These are phyloP conservation scores for Solanum gracilifrons DNA, from an alignment of 257 asterid genomes.

Conservation along the genomic window DNA sequence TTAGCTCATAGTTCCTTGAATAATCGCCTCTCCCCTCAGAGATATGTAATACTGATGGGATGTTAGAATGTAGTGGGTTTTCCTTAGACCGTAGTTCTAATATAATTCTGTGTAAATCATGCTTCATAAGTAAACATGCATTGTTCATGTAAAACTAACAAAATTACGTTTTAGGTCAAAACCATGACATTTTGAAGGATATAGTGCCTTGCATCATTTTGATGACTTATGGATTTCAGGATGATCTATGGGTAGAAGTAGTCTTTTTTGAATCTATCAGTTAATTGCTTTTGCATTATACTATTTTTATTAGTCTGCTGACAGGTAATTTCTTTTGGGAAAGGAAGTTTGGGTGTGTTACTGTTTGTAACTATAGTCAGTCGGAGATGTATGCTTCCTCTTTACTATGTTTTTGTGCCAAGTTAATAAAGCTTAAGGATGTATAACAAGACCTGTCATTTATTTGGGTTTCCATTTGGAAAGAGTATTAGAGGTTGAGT, in stretches of 20 bases:
- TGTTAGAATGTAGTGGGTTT: background rate
- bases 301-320: background rate
- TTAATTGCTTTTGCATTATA: background rate
- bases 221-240: background rate
- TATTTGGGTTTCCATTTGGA: background rate
- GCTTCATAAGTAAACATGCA: background rate
- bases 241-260: background rate
- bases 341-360: background rate
- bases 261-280: background rate
- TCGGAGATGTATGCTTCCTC: background rate
- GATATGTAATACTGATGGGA: background rate
- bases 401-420: background rate
- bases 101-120: background rate
- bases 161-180: background rate
- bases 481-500: background rate
- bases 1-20: background rate
- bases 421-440: background rate
- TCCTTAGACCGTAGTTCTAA: background rate
- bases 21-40: background rate
- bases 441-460: background rate
- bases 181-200: background rate
- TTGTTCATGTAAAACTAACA: background rate
- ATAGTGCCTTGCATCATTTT: background rate
- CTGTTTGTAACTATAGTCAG: background rate
- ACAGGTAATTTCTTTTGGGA: background rate